phyloP scores from a whole-genome alignment of 1,284 basidiomycete genomes.

The Leccinum fuscescens region DNA sequence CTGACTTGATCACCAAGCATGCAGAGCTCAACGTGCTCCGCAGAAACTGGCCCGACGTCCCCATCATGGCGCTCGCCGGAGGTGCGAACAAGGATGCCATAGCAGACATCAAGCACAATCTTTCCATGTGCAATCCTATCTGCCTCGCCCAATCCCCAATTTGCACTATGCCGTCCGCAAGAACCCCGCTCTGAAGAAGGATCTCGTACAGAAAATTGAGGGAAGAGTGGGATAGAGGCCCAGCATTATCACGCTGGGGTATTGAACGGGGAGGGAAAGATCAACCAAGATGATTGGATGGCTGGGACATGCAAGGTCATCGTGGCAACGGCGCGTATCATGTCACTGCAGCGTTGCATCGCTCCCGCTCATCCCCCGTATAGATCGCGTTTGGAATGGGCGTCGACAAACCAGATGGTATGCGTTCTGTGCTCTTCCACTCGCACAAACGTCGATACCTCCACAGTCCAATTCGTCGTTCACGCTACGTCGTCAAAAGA shows the following conservation, averaged over 20 bases:
- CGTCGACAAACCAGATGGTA: slow-evolving; percentile 86
- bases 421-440: slow-evolving; percentile 11
- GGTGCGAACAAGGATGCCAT: slow-evolving; percentile 83
- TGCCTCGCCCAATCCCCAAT: slow-evolving; percentile 78
- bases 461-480: slow-evolving; percentile 74
- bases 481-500: slow-evolving; percentile 71
- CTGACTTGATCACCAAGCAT: slow-evolving; percentile 48
- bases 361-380: slow-evolving; percentile 11
- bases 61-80: slow-evolving; percentile 95
- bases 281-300: slow-evolving; percentile 77
- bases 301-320: slow-evolving; percentile 75
- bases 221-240: slow-evolving; percentile 59
- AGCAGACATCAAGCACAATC: slow-evolving; percentile 73
- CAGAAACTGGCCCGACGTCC: slow-evolving; percentile 71
- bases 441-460: slow-evolving; percentile 1
- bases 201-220: slow-evolving; percentile 72
- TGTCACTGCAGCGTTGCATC: slow-evolving; percentile 2
- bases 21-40: slow-evolving; percentile 68
- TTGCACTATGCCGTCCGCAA: slow-evolving; percentile 78
- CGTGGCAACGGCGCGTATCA: slow-evolving; percentile 74
- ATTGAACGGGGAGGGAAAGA: slow-evolving; percentile 60
- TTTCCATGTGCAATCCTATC: slow-evolving; percentile 63
- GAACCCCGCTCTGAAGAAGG: slow-evolving; percentile 47
- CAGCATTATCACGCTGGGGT: slow-evolving; percentile 89
- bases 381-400: slow-evolving; percentile 96